Percentiles rank a stretch among this genome's conserved stretches.
These are phyloP conservation scores for Pythium plurisporium DNA, from an alignment of 352 stramenopile species.

Conservation along the genomic window DNA sequence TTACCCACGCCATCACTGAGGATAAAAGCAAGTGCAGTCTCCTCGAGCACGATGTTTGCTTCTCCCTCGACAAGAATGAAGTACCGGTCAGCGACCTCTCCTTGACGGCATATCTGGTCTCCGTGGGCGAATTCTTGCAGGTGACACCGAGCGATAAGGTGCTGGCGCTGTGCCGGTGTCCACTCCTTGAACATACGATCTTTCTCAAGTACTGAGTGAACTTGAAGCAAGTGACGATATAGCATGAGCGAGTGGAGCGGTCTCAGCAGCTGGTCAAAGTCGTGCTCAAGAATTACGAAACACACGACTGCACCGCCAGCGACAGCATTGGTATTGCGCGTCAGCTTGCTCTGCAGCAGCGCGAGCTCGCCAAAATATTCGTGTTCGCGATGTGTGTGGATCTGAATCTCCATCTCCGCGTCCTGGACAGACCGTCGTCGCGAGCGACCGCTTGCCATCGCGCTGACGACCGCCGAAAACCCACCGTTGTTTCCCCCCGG, in stretches of 20 bases:
- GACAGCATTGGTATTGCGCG: slow-evolving; percentile 45
- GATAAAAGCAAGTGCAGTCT: slow-evolving; percentile 14
- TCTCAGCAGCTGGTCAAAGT: slow-evolving; percentile 37
- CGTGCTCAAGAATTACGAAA: slow-evolving; percentile 35
- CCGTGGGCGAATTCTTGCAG: slow-evolving; percentile 41
- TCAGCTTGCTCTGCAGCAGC: slow-evolving; percentile 27
- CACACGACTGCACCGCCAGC: slow-evolving; percentile 46
- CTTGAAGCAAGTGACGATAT: slow-evolving; percentile 46
- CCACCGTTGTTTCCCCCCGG: too few relatives aligned
- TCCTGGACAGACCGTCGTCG: slow-evolving; percentile 39
- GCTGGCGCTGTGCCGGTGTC: slow-evolving; percentile 28
- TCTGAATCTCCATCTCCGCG: slow-evolving; percentile 49
- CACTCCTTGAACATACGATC: slow-evolving; percentile 63
- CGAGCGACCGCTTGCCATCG: not conserved
- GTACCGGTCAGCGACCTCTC: slow-evolving; percentile 55
- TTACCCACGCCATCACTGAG: too few relatives aligned
- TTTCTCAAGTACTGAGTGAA: slow-evolving; percentile 53
- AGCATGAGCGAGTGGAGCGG: slow-evolving; percentile 57
- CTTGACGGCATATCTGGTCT: slow-evolving; percentile 47
- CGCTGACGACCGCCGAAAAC: not conserved
- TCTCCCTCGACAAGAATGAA: slow-evolving; percentile 67
- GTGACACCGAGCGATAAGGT: slow-evolving; percentile 47
- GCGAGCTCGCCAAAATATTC: slow-evolving; percentile 74
- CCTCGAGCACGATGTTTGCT: slow-evolving; percentile 46
- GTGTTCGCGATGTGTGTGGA: slow-evolving; percentile 41